Percentiles rank a stretch among this genome's conserved stretches.
Evolutionary conservation across 345 rosid species (phyloP).

Genomic region (Eucalyptus curtisii): DNA sequence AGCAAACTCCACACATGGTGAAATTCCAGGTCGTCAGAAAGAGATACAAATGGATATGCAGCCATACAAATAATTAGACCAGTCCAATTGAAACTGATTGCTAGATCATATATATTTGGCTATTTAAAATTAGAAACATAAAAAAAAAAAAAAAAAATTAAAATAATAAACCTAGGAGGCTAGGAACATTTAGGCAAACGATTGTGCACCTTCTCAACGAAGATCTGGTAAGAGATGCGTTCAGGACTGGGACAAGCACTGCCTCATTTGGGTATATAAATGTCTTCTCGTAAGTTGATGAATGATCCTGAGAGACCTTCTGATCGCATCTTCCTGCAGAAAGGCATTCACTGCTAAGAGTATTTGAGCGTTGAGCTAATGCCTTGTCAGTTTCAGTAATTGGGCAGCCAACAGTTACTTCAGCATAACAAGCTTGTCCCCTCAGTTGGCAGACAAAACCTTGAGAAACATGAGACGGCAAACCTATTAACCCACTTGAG

Average conservation of each 20-base stretch:
- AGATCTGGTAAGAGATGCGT: constrained; percentile 70
- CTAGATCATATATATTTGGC: background rate
- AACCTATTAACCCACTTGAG: constrained; percentile 51
- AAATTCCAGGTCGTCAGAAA: background rate
- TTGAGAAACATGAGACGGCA: constrained; percentile 54
- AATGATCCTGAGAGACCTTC: constrained; percentile 28
- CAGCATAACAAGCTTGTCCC: constrained; percentile 63
- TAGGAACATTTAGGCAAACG: background rate
- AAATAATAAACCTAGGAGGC: background rate
- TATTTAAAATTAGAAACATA: background rate
- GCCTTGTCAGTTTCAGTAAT: constrained; percentile 31
- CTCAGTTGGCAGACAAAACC: constrained; percentile 48
- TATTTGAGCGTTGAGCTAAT: constrained; percentile 22
- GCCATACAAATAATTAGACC: background rate
- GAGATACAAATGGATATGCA: background rate
- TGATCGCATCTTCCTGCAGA: constrained; percentile 43
- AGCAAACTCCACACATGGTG: background rate
- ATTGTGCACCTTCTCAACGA: constrained; percentile 69
- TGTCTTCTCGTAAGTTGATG: constrained; percentile 40
- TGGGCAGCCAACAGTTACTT: constrained; percentile 78
- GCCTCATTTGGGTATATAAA: constrained; percentile 89
- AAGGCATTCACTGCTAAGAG: constrained; percentile 50
- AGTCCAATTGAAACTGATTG: background rate
- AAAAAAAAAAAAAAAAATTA: no score
- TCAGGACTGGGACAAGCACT: constrained; percentile 83